These are phyloP conservation scores for Plasmodium yoelii DNA, from an alignment of 169 alveolate genomes.

Conservation along the genomic window DNA sequence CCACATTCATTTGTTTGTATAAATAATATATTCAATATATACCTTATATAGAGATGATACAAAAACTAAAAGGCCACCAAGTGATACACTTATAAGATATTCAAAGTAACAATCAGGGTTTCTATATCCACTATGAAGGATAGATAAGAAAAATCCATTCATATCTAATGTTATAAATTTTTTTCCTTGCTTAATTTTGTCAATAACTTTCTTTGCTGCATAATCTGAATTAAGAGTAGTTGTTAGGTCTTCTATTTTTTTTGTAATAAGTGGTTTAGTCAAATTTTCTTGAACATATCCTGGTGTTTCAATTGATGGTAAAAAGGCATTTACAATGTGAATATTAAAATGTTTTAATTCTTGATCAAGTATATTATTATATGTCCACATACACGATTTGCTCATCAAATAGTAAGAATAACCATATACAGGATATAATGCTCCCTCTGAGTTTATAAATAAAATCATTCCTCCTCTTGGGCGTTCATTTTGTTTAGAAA, in stretches of 20 bases:
- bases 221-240: slow-evolving; percentile 47
- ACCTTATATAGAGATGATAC: slow-evolving; percentile 46
- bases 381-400: slow-evolving; percentile 61
- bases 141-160: slow-evolving; percentile 47
- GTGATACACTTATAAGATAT: slow-evolving; percentile 41
- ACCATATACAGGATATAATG: slow-evolving; percentile 66
- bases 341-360: slow-evolving; percentile 49
- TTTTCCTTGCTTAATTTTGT: slow-evolving; percentile 32
- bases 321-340: slow-evolving; percentile 53
- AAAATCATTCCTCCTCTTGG: slow-evolving; percentile 22
- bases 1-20: no score
- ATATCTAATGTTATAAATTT: slow-evolving; percentile 53
- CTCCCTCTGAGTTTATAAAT: slow-evolving; percentile 65
- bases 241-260: slow-evolving; percentile 38
- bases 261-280: slow-evolving; percentile 45
- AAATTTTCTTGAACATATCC: slow-evolving; percentile 58
- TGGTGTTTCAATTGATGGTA: slow-evolving; percentile 69
- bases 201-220: slow-evolving; percentile 59
- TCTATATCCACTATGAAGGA: slow-evolving; percentile 48
- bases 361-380: slow-evolving; percentile 60
- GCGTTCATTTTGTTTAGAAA: no score
- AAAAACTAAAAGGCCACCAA: slow-evolving; percentile 28
- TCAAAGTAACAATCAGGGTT: slow-evolving; percentile 72
- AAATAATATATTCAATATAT: slow-evolving; percentile 34
- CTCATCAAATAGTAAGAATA: slow-evolving; percentile 64